These are phyloP conservation scores for Babesia caballi DNA, from an alignment of 169 alveolate genomes.

Conservation along the genomic window DNA sequence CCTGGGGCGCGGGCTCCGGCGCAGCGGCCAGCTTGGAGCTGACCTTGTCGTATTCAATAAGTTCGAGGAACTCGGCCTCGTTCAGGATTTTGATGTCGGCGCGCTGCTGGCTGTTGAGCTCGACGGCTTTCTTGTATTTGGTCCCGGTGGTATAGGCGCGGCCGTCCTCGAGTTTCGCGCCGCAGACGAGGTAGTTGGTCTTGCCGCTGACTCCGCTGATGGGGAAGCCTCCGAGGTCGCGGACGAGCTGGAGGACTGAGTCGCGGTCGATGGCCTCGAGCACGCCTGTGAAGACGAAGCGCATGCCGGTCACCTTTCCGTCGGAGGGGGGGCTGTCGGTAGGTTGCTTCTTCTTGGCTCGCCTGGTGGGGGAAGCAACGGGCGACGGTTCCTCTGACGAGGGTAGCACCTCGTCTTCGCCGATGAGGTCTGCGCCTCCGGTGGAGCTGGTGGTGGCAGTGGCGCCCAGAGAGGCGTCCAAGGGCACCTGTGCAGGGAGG, in stretches of 20 bases:
- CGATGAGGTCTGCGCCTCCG: neutral
- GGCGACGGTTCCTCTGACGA: neutral
- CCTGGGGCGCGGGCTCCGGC: neutral
- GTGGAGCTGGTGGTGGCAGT: neutral
- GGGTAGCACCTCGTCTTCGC: slow-evolving; percentile 7
- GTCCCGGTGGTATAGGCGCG: slow-evolving; percentile 84
- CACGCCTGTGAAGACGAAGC: slow-evolving; percentile 88
- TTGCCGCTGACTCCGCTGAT: slow-evolving; percentile 87
- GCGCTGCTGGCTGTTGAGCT: slow-evolving; percentile 44
- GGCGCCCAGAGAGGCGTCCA: neutral
- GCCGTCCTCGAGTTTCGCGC: slow-evolving; percentile 93
- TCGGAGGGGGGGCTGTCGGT: neutral
- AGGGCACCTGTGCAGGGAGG: too few species aligned
- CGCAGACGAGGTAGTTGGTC: slow-evolving; percentile 89
- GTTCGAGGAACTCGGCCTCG: slow-evolving; percentile 77
- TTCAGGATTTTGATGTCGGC: slow-evolving; percentile 69
- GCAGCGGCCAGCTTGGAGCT: neutral
- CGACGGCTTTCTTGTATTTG: slow-evolving; percentile 85
- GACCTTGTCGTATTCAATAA: slow-evolving; percentile 51
- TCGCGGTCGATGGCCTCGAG: slow-evolving; percentile 78
- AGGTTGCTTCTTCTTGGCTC: neutral
- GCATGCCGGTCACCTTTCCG: slow-evolving; percentile 41
- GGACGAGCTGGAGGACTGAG: slow-evolving; percentile 72
- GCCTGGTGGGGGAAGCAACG: neutral
- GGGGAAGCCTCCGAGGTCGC: slow-evolving; percentile 87